phyloP scores from a whole-genome alignment of 1,139 yeast genomes.

The Nakaseomyces glabratus region DNA sequence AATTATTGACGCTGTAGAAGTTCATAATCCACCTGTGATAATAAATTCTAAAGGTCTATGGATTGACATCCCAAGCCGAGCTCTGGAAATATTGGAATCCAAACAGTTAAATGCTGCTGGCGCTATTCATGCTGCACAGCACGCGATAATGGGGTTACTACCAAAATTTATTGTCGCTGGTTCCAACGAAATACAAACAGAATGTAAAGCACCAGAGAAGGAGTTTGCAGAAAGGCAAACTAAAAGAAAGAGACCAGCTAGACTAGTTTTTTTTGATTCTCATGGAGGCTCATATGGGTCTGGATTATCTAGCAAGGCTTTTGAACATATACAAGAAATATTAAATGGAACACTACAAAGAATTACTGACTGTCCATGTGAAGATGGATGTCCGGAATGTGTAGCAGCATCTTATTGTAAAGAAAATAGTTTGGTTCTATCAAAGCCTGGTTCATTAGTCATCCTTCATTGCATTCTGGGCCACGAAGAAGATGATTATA shows the following conservation, averaged over 20 bases:
- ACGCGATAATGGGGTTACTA: conserved; percentile 68
- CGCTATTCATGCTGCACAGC: conserved; percentile 96
- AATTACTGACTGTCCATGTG: conserved; percentile 62
- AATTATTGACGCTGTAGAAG: conserved; percentile 86
- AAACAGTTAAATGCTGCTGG: conserved; percentile 69
- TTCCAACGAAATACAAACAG: conserved; percentile 72
- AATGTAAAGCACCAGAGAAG: conserved; percentile 94
- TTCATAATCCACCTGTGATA: conserved; percentile 74
- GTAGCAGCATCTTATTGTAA: conserved; percentile 64
- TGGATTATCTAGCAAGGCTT: conserved; percentile 71
- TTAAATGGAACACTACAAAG: conserved; percentile 50
- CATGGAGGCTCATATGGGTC: conserved; percentile 72
- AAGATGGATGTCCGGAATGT: conserved; percentile 85
- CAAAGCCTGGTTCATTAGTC: conserved; percentile 79
- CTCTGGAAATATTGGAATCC: conserved; percentile 47
- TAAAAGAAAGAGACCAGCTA: conserved; percentile 67
- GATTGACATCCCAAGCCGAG: conserved; percentile 69
- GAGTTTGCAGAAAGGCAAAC: conserved; percentile 72
- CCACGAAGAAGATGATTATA: conserved; percentile 35
- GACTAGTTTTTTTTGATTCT: conserved; percentile 75
- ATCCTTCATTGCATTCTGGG: conserved; percentile 49
- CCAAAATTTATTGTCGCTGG: conserved; percentile 61
- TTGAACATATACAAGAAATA: conserved; percentile 63
- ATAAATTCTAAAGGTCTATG: conserved; percentile 73
- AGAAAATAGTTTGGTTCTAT: conserved; percentile 72